Evolutionary conservation across 2,329 filamentous ascomycete genomes (phyloP).

Genomic region (Penicillium thymicola): DNA sequence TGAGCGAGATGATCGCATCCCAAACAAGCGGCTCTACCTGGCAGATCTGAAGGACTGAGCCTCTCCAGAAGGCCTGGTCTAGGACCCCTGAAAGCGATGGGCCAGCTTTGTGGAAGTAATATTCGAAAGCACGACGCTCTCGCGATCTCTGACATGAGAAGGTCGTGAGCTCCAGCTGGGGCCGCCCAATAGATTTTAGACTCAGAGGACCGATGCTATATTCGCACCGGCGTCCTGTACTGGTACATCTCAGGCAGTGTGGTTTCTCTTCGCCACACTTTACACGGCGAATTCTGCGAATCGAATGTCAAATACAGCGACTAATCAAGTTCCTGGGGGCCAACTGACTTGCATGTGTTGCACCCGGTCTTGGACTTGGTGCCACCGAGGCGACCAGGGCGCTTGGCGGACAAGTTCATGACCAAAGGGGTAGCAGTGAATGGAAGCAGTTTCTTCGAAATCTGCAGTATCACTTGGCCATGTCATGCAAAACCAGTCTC

Average conservation of each 20-base stretch:
- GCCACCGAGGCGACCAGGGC: slow-evolving; percentile 11
- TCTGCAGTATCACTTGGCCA: not conserved
- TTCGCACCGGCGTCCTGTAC: slow-evolving; percentile 17
- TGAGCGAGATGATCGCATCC: slow-evolving; percentile 29
- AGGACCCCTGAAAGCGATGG: slow-evolving; percentile 24
- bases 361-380: slow-evolving; percentile 23
- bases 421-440: not conserved
- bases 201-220: slow-evolving; percentile 2
- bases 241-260: slow-evolving; percentile 14
- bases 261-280: slow-evolving; percentile 20
- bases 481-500: not conserved
- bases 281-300: slow-evolving; percentile 13
- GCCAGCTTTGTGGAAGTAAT: slow-evolving; percentile 25
- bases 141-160: not conserved
- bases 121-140: slow-evolving; percentile 29
- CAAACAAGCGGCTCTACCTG: slow-evolving; percentile 26
- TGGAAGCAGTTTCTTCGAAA: not conserved
- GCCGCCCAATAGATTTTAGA: not conserved
- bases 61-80: slow-evolving; percentile 28
- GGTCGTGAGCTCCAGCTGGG: not conserved
- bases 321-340: not conserved
- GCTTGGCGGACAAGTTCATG: not conserved
- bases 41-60: slow-evolving; percentile 27
- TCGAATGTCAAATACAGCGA: not conserved
- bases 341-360: slow-evolving; percentile 23